These are phyloP conservation scores for Rhamnella rubrinervis DNA, from an alignment of 331 rosid species.

Conservation along the genomic window DNA sequence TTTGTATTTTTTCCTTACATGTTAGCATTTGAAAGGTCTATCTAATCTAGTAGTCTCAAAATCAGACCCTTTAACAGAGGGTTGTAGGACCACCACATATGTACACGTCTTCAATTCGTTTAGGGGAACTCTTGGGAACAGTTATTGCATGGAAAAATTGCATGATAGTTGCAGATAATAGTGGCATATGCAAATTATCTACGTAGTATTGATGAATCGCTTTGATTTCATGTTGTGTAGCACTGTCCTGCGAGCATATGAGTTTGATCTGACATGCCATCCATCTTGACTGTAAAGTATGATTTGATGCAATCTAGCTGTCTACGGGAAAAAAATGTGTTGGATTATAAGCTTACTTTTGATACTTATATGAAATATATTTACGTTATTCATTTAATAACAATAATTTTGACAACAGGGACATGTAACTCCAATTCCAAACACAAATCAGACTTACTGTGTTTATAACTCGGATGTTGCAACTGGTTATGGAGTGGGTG, in stretches of 20 bases:
- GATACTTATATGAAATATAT: not conserved
- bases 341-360: not conserved
- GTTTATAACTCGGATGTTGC: constrained; percentile 88
- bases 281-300: not conserved
- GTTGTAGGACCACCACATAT: not conserved
- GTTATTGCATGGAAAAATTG: no score
- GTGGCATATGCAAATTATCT: not conserved
- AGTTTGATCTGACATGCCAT: not conserved
- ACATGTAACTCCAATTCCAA: constrained; percentile 24
- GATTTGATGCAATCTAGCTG: not conserved
- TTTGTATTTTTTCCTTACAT: no score
- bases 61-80: not conserved
- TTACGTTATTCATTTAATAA: not conserved
- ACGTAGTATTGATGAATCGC: not conserved
- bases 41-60: no score
- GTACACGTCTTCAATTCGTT: no score
- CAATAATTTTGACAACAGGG: constrained; percentile 52
- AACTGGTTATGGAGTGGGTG: constrained; percentile 82
- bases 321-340: not conserved
- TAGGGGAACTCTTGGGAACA: no score
- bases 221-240: not conserved
- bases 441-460: constrained; percentile 61
- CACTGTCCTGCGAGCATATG: not conserved
- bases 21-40: no score
- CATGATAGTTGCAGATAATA: not conserved